A percentile compares a stretch with the other conserved stretches of the same genome.
These are phyloP conservation scores for Lentinula novae-zelandiae DNA, from an alignment of 1,284 basidiomycete genomes.

Conservation along the genomic window DNA sequence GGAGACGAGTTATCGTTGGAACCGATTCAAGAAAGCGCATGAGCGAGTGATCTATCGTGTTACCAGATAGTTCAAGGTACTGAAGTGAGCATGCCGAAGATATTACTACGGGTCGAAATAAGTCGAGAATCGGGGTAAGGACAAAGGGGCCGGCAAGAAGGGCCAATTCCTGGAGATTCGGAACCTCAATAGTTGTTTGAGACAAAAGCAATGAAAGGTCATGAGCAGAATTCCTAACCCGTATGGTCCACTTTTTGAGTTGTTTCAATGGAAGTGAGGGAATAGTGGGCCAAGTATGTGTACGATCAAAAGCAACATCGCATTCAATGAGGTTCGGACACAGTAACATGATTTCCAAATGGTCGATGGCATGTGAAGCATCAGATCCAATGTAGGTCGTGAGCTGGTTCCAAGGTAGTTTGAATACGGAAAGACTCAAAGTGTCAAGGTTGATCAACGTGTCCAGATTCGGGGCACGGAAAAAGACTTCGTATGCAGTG, in stretches of 20 bases:
- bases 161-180: neutral
- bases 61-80: constrained; percentile 5
- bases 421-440: neutral
- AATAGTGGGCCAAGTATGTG: neutral
- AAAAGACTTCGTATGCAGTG: neutral
- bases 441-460: neutral
- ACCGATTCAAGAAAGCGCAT: neutral
- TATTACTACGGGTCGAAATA: neutral
- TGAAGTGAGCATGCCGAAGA: neutral
- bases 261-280: neutral
- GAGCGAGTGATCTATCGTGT: neutral
- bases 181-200: neutral
- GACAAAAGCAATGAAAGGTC: neutral
- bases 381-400: constrained; percentile 6
- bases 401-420: constrained; percentile 6
- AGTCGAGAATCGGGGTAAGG: neutral
- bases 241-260: constrained; percentile 4
- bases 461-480: neutral
- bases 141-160: neutral
- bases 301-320: neutral
- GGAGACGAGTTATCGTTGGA: neutral
- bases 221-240: neutral
- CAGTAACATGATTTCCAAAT: neutral
- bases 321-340: constrained; percentile 7
- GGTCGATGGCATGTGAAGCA: neutral